Base-by-base conservation (phyloP, 208 protist species). In the Porcisia deanei region DNA sequence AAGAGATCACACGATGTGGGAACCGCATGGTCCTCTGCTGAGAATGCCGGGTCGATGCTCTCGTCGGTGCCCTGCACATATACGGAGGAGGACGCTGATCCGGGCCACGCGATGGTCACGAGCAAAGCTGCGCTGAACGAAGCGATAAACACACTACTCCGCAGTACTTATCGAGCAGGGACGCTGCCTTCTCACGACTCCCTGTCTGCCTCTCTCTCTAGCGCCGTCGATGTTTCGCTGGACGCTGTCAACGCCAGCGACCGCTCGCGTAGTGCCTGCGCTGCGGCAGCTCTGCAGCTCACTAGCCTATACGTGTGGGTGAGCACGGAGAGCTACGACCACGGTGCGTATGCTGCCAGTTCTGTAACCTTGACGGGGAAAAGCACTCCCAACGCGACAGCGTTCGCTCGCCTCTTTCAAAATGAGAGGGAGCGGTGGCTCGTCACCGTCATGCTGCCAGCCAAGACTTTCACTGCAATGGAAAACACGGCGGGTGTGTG, bases 381-480 rank as follows among this genome's bases (percentile, higher is more conserved):
- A 41, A 52, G 39, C 71, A 39, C 45, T 6, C 20, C 12, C 18
- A 47, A 16, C 53, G 49, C 59, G 39, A 10, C 34, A 9, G 18
- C 64, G 53, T 25, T 81, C 6, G 43, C 9, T 18, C 34, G 37
- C 2, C 67, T 82, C 2, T 82, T 71, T 53, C 10, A 5, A 10
- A 73, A 49, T 34, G 58, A 37, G 39, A 77, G 60, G 72, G 77
- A 82, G 67, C 72, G 72, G 41, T 82, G 77, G 77, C 71, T 82
- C 8, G 77, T 75, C 39, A 43, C 70, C 16, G 59, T 74, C 12
- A 66, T 82, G 54, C 45, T 82, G 25, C 77, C 77, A 8, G 58
- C 41, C 39, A 63, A 22, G 16, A 9, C 70, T 18, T 55, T 5
- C 39, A 53, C 71, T 1, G 54, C 71, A 37, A 20, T 60, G 30